Percentiles rank a stretch among this genome's conserved stretches.
Conservation (phyloP, 2,329 filamentous ascomycete species). For the Sclerotinia spermophila region DNA sequence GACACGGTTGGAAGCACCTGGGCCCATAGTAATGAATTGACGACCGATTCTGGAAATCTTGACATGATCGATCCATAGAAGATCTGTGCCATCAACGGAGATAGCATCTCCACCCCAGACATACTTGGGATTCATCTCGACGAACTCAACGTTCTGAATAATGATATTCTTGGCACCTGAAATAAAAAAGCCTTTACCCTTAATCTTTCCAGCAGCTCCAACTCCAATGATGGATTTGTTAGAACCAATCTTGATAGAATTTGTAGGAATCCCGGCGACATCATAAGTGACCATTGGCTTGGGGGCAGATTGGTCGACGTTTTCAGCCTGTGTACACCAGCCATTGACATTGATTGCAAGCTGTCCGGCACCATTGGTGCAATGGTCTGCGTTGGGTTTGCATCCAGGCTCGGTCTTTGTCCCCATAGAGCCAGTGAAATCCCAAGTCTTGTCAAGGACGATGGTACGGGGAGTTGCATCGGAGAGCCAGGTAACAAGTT, state of each 20-base stretch:
- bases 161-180: neutral
- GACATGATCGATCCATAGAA: slow-evolving; percentile 37
- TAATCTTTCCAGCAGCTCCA: neutral
- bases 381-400: neutral
- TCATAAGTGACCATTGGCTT: neutral
- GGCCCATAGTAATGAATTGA: slow-evolving; percentile 41
- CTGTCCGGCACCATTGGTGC: neutral
- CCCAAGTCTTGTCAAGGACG: neutral
- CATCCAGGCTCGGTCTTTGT: neutral
- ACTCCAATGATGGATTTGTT: neutral
- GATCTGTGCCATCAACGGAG: slow-evolving; percentile 46
- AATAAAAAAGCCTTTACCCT: neutral
- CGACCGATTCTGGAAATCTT: slow-evolving; percentile 42
- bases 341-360: neutral
- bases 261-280: too few species aligned
- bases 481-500: neutral
- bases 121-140: slow-evolving; percentile 53
- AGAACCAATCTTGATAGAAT: neutral
- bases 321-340: neutral
- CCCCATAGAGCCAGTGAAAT: neutral
- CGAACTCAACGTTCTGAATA: slow-evolving; percentile 48
- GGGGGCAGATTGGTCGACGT: neutral
- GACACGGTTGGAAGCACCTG: slow-evolving; percentile 37
- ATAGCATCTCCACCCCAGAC: slow-evolving; percentile 60
- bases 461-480: neutral